Evolutionary conservation across 768 basidiomycete species (phyloP), one percentile per base, ranked within the genome.

Genomic region (Suillus hirtellus): DNA sequence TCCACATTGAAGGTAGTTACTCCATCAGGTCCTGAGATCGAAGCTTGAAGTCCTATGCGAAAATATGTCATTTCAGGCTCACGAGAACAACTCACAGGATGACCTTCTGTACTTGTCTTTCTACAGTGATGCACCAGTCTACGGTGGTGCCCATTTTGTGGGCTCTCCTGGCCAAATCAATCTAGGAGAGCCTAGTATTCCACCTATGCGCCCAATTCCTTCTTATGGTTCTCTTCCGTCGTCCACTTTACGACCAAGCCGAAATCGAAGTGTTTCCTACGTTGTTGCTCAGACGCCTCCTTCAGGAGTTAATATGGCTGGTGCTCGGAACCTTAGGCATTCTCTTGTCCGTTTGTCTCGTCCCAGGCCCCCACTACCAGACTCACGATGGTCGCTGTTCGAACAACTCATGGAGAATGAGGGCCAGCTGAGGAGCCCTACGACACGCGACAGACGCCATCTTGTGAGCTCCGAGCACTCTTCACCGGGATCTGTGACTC

Each of bases 391-490:
- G 90, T 77, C 87, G 0, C 74, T 90, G 6, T 91, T 91, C 66
- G 85, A 82, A 9, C 87, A 90, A 70, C 72, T 89, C 46, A 89
- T 90, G 87, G 85, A 89, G 69, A 86, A 86, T 67, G 87, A 85
- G 54, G 83, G 82, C 2, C 82, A 81, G 44, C 68, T 79, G 43
- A 76, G 59, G 42, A 50, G 59, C 38, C 64, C 62, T 9, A 37
- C 5, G 1, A 3, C 54, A 61, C 38, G 61, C 19, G 10, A 63
- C 59, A 58, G 66, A 37, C 69, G 61, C 21, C 46, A 34, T 8
- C 21, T 66, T n/a, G 54, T 62, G 46, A 59, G 24, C 21, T 43
- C 52, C 35, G 47, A 46, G 27, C 44, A 21, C 35, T 59, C 60
- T 5, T 58, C 64, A 9, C 10, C 64, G 27, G 53, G 60, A 5